Evolutionary conservation across 2,329 filamentous ascomycete species (phyloP).

Genomic region (Fusarium duplospermum): DNA sequence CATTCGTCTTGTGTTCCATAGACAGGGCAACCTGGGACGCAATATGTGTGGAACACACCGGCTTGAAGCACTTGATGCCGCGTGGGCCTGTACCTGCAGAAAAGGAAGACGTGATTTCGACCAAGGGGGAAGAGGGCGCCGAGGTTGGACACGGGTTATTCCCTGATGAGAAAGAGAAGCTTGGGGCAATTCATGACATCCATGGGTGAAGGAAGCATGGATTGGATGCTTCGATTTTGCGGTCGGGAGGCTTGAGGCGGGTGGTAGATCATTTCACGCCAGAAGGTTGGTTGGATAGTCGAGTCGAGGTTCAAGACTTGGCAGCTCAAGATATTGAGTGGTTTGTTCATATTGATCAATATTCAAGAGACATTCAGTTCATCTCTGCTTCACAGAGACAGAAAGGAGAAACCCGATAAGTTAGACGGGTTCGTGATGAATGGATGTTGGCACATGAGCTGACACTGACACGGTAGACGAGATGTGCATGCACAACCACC

Average conservation of each 20-base stretch:
- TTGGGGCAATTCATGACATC: constrained; percentile 12
- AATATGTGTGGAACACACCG: constrained; percentile 35
- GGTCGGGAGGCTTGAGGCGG: constrained; percentile 8
- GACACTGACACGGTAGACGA: neutral
- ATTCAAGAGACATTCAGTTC: neutral
- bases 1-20: constrained; percentile 13
- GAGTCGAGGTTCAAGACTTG: neutral
- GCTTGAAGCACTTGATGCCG: constrained; percentile 30
- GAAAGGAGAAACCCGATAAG: neutral
- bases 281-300: neutral
- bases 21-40: constrained; percentile 34
- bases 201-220: neutral
- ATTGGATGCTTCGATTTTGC: neutral
- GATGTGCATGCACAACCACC: constrained; percentile 1
- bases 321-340: neutral
- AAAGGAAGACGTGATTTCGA: neutral
- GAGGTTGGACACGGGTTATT: neutral
- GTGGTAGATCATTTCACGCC: neutral
- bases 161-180: constrained; percentile 3
- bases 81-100: constrained; percentile 14
- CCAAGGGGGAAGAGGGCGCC: neutral
- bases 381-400: neutral
- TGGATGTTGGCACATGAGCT: neutral
- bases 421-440: neutral
- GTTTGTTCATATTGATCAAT: neutral